These are phyloP conservation scores for Botryosphaeria agaves DNA, from an alignment of 2,329 filamentous ascomycete species.

Conservation along the genomic window DNA sequence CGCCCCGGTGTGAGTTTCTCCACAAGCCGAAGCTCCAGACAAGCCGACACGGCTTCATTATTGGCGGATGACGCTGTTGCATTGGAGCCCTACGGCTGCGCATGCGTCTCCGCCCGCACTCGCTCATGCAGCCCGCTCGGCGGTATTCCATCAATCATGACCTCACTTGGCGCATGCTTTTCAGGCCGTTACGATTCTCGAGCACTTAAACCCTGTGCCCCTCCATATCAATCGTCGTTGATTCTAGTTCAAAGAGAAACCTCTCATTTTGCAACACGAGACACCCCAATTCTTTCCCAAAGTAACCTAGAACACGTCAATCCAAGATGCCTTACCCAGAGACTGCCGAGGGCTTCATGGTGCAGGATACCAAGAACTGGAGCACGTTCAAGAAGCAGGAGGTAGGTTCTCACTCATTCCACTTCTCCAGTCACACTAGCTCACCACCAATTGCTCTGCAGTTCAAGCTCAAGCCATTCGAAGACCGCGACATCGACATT, in stretches of 20 bases:
- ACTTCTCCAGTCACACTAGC: not conserved
- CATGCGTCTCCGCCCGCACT: too few relatives aligned
- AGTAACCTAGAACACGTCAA: conserved; percentile 1
- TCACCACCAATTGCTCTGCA: conserved; percentile 15
- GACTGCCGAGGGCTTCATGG: conserved; percentile 30
- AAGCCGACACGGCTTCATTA: too few relatives aligned
- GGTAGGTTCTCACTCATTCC: conserved; percentile 16
- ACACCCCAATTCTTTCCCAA: conserved; percentile 3
- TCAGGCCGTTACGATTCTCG: too few relatives aligned
- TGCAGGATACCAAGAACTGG: conserved; percentile 42
- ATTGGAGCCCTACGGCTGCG: too few relatives aligned
- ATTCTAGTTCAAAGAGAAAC: too few relatives aligned
- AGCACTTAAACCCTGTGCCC: too few relatives aligned
- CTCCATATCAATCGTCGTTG: not conserved
- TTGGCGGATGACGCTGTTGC: too few relatives aligned
- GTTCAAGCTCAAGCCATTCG: conserved; percentile 73
- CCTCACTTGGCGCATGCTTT: too few relatives aligned
- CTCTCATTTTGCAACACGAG: conserved; percentile 1
- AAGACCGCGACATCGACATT: conserved; percentile 73
- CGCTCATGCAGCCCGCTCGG: too few relatives aligned
- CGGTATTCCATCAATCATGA: too few relatives aligned
- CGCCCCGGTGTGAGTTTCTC: too few relatives aligned
- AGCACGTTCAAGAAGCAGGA: conserved; percentile 38
- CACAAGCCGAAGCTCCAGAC: too few relatives aligned
- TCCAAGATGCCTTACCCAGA: conserved; percentile 33